These are phyloP conservation scores for Bisporella sp. DNA, from an alignment of 2,329 filamentous ascomycete species.

Conservation along the genomic window DNA sequence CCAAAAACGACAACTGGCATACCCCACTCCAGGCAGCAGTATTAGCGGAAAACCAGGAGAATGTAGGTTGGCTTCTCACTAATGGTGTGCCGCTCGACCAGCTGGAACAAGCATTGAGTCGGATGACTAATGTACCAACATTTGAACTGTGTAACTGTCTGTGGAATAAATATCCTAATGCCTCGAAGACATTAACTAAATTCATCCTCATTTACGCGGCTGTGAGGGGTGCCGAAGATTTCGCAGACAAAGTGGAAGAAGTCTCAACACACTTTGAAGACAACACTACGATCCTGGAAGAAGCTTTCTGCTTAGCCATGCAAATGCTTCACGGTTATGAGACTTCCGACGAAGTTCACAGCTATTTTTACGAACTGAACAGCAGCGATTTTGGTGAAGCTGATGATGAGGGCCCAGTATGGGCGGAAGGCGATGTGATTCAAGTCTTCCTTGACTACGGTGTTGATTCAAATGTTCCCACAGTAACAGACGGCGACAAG, in stretches of 20 bases:
- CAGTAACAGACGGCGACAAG: not conserved
- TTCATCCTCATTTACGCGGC: conserved; percentile 3
- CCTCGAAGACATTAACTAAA: conserved; percentile 3
- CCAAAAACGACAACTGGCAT: not conserved
- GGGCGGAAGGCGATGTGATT: conserved; percentile 1
- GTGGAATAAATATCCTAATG: conserved; percentile 4
- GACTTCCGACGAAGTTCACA: not conserved
- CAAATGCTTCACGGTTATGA: not conserved
- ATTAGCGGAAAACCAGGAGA: not conserved
- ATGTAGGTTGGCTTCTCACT: conserved; percentile 2
- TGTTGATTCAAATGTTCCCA: conserved; percentile 4
- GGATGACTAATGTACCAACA: conserved; percentile 1
- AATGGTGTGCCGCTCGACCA: conserved; percentile 3
- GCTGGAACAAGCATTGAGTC: conserved; percentile 1
- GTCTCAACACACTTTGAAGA: conserved; percentile 4
- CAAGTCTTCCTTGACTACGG: conserved; percentile 4
- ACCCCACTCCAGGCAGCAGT: conserved; percentile 2
- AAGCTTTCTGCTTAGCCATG: conserved; percentile 5
- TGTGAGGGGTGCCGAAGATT: conserved; percentile 1
- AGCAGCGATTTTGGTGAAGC: not conserved
- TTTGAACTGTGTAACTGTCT: conserved; percentile 1
- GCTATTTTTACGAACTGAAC: conserved; percentile 1
- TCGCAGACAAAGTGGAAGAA: conserved; percentile 2
- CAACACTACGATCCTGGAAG: conserved; percentile 2
- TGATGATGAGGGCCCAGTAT: not conserved